A percentile compares a stretch with the other conserved stretches of the same genome.
phyloP scores from a whole-genome alignment of 2,329 filamentous ascomycete species.

The Emergomyces africanus region DNA sequence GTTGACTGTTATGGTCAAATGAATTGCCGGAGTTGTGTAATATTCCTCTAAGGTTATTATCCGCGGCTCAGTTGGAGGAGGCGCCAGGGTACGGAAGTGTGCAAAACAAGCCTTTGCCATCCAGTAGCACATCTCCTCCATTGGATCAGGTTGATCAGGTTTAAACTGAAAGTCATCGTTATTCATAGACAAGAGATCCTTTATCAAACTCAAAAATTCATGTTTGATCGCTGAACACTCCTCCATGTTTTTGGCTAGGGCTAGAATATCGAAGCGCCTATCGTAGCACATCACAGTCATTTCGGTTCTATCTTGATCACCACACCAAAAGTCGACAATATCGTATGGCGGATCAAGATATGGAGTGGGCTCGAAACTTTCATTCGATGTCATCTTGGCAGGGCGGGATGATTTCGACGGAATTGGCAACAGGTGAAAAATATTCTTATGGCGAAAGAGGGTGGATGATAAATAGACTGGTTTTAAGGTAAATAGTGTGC shows the following conservation, averaged over 20 bases:
- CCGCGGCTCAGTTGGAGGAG: slow-evolving; percentile 5
- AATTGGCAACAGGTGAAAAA: not conserved
- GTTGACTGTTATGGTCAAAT: slow-evolving; percentile 2
- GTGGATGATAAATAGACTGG: too few relatives aligned
- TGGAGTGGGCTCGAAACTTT: not conserved
- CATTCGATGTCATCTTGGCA: not conserved
- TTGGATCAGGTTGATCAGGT: slow-evolving; percentile 4
- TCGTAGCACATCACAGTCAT: slow-evolving; percentile 5
- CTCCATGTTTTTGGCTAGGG: slow-evolving; percentile 4
- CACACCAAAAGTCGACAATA: slow-evolving; percentile 5
- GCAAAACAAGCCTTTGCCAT: slow-evolving; percentile 7
- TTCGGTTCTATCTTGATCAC: slow-evolving; percentile 4
- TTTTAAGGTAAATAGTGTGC: too few relatives aligned
- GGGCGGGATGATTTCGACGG: not conserved
- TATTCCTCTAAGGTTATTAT: slow-evolving; percentile 7
- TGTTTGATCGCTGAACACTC: slow-evolving; percentile 3
- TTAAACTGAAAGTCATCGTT: slow-evolving; percentile 5
- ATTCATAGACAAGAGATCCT: slow-evolving; percentile 5
- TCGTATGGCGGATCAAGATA: slow-evolving; percentile 3
- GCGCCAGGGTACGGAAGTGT: slow-evolving; percentile 3
- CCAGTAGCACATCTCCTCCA: slow-evolving; percentile 7
- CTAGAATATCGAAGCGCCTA: slow-evolving; percentile 6
- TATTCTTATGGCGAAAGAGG: not conserved
- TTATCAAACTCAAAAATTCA: slow-evolving; percentile 2
- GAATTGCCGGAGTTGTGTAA: slow-evolving; percentile 4